Base-by-base conservation (phyloP, 352 stramenopile species). In the Globisporangium cylindrosporum region DNA sequence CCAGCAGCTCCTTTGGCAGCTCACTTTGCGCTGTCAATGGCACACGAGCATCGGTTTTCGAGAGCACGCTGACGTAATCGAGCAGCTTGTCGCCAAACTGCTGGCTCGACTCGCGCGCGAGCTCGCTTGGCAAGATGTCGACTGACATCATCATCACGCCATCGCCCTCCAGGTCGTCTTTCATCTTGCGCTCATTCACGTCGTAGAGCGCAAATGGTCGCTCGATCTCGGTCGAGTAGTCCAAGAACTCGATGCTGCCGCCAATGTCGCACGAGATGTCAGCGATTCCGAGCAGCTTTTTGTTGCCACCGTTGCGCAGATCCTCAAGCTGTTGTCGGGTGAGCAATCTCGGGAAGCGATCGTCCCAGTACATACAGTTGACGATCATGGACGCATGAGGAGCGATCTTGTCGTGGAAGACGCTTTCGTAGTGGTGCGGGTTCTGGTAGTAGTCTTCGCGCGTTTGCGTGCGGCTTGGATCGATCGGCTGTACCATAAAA, bases 281-380 rank as follows among this genome's bases (percentile, higher is more conserved):
- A 25, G 92, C 89, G 62, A 99, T 92, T 10, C 90, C 89, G 27
- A 97, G 73, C 38, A 99, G 78, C 62, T 96, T 95, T 10, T 80
- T 70, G 66, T 95, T 97, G 72, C 80, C 81, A 54, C 68, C 64
- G 9, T 65, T 77, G 64, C 73, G 82, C 62, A 98, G 72, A 6
- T 90, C 68, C 36, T 85, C 77, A 24, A 98, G 86, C 68, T 98
- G 90, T 59, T 97, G 71, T 53, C 95, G 93, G 9, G 93, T 98
- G 53, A 99, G 75, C 25, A 98, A 67, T n/a, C 95, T 80, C 29
- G 97, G 96, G 75, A 95, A 96, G 4, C 93, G 86, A 59, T 97
- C 82, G 64, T 99, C 96, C 97, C 97, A 99, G 79, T 99, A 99
- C 75, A 98, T 98, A 71, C 93, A 94, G 80, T 98, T 99, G 56